These are phyloP conservation scores for Gracilariopsis chorda DNA, from an alignment of 23 red algal genomes.

Conservation along the genomic window DNA sequence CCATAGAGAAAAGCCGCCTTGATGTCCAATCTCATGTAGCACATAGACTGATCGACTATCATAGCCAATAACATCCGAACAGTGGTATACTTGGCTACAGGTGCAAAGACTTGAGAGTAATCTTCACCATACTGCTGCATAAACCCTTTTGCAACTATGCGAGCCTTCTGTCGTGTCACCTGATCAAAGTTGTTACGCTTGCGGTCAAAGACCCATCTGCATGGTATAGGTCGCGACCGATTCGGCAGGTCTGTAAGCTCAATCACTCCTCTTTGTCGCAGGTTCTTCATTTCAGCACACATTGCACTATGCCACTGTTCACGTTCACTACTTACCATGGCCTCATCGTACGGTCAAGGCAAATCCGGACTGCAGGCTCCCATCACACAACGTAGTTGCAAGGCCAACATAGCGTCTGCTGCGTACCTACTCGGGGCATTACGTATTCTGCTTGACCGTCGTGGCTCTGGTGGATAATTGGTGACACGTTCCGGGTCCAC, in stretches of 20 bases:
- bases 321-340: background rate
- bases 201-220: constrained; percentile 1
- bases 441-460: background rate
- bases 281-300: background rate
- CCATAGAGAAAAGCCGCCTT: constrained; percentile 38
- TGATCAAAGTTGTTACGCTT: background rate
- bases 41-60: background rate
- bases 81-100: constrained; percentile 35
- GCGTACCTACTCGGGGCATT: background rate
- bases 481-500: background rate
- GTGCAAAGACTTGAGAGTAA: background rate
- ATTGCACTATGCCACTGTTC: constrained; percentile 3
- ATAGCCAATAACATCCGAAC: background rate
- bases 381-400: background rate
- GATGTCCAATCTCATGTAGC: background rate
- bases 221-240: background rate
- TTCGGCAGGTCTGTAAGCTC: background rate
- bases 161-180: background rate
- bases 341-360: background rate
- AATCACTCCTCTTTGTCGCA: background rate
- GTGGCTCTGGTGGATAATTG: background rate
- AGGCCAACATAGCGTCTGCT: background rate
- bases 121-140: constrained; percentile 18
- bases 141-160: constrained; percentile 6
- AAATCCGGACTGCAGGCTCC: background rate